Conservation (phyloP, 2,329 filamentous ascomycete genomes). For the Colletotrichum trifolii region DNA sequence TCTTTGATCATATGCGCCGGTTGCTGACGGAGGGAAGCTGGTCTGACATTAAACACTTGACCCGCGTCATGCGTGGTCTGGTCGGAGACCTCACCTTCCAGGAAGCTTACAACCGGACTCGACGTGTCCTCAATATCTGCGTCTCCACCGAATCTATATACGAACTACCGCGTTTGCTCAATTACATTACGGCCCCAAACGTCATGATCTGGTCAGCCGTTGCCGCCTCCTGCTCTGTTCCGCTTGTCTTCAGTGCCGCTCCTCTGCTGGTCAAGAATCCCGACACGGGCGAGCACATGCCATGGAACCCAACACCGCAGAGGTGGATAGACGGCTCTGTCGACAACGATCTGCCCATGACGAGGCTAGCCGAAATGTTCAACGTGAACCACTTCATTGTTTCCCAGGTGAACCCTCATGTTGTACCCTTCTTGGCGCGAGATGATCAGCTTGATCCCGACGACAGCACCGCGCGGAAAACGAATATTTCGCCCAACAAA, state of each 20-base stretch:
- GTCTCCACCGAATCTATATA: conserved; percentile 90
- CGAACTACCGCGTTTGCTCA: conserved; percentile 86
- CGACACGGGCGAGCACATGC: conserved; percentile 77
- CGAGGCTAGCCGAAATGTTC: conserved; percentile 90
- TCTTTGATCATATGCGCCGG: conserved; percentile 76
- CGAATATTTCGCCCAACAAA: conserved; percentile 41
- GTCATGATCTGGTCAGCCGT: conserved; percentile 97
- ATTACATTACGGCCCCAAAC: conserved; percentile 93
- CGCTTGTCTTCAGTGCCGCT: conserved; percentile 83
- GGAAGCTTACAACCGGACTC: conserved; percentile 94
- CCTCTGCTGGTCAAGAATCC: conserved; percentile 87
- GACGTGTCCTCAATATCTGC: conserved; percentile 91
- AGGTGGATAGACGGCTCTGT: conserved; percentile 95
- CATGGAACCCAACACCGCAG: conserved; percentile 88
- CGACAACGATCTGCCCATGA: conserved; percentile 93
- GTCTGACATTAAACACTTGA: conserved; percentile 86
- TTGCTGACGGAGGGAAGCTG: conserved; percentile 85
- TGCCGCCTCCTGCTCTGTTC: conserved; percentile 94
- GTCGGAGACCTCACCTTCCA: conserved; percentile 94
- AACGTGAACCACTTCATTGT: conserved; percentile 99
- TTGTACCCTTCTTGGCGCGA: conserved; percentile 84
- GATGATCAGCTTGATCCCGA: conserved; percentile 70
- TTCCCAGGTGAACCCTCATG: conserved; percentile 95
- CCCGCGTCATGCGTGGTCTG: conserved; percentile 81
- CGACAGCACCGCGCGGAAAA: conserved; percentile 39